Conservation (phyloP, 192 early-diverging fungal species). For the Coemansia sp. region DNA sequence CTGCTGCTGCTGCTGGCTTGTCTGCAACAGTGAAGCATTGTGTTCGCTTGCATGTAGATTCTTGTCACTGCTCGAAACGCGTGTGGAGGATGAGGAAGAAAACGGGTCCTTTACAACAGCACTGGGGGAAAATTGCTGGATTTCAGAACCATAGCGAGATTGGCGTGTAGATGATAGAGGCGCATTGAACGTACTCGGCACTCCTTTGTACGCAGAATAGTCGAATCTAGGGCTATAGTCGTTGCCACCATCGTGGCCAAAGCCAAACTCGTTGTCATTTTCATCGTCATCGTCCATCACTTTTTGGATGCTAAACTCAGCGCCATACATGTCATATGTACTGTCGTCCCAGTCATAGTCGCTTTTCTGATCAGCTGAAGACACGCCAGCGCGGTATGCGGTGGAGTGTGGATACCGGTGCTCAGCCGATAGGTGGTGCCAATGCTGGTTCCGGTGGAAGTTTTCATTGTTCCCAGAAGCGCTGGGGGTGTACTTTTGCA, state of each 20-base stretch:
- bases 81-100: constrained; percentile 1
- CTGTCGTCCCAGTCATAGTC: constrained; percentile 19
- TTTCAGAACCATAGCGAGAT: not conserved
- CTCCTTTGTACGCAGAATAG: constrained; percentile 1
- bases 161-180: not conserved
- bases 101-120: constrained; percentile 10
- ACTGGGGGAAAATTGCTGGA: constrained; percentile 7
- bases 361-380: not conserved
- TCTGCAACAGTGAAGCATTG: not conserved
- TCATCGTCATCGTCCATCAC: constrained; percentile 23
- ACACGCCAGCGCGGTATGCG: not conserved
- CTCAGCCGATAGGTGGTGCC: not conserved
- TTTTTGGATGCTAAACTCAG: constrained; percentile 25
- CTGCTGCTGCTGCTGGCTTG: constrained; percentile 3
- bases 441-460: not conserved
- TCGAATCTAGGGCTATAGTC: constrained; percentile 1
- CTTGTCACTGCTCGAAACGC: not conserved
- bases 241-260: constrained; percentile 16
- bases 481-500: constrained; percentile 35
- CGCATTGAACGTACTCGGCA: not conserved
- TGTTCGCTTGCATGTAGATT: not conserved
- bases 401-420: not conserved
- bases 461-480: not conserved
- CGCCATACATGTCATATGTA: constrained; percentile 32
- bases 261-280: constrained; percentile 18